Evolutionary conservation across 73 alveolate species (phyloP).

Genomic region (Paramecium sexaurelia): DNA sequence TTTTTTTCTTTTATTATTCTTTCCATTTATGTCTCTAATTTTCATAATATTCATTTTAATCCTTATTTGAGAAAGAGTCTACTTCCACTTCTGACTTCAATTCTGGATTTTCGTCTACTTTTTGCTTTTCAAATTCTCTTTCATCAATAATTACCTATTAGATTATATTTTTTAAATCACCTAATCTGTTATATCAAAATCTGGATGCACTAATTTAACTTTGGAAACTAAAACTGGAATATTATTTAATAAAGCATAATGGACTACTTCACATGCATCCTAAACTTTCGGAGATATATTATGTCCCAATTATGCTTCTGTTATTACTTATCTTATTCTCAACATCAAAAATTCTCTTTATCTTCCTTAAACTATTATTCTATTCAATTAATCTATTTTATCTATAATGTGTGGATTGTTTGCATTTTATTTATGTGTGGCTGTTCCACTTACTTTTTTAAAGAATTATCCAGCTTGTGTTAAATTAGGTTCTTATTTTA

Average conservation of each 20-base stretch:
- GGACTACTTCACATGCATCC: conserved; percentile 33
- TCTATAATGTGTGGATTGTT: background rate
- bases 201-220: conserved; percentile 7
- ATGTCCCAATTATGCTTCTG: conserved; percentile 22
- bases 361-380: background rate
- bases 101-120: background rate
- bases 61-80: background rate
- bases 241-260: background rate
- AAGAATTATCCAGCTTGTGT: background rate
- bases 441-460: background rate
- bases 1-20: background rate
- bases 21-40: background rate
- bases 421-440: background rate
- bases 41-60: background rate
- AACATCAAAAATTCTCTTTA: background rate
- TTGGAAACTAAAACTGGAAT: background rate
- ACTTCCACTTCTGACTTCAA: background rate
- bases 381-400: background rate
- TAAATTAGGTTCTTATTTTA: background rate
- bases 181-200: background rate
- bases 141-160: background rate
- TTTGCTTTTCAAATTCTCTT: background rate
- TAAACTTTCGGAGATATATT: background rate
- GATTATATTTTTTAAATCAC: background rate
- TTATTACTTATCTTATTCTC: background rate